phyloP scores from a whole-genome alignment of 1,284 basidiomycete species.

The Heterobasidion parviporum region DNA sequence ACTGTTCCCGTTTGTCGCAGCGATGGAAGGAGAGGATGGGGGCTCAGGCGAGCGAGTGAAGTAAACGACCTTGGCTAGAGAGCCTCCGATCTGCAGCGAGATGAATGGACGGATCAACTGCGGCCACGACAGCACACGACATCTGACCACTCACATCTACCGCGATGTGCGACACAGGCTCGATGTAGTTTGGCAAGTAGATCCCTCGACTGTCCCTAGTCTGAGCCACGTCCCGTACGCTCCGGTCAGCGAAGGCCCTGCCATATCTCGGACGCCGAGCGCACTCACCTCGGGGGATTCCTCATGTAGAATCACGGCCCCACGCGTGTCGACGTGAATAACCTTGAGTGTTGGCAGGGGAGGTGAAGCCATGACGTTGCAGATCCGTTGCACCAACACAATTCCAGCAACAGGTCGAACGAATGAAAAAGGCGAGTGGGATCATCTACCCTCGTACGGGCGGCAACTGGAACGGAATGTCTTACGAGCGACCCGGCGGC shows the following conservation, averaged over 20 bases:
- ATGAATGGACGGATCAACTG: background rate
- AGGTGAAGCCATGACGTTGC: constrained; percentile 26
- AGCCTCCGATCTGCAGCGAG: constrained; percentile 79
- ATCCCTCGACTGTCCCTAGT: constrained; percentile 91
- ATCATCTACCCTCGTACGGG: constrained; percentile 7
- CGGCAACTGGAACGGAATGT: constrained; percentile 1
- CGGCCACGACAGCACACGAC: too few species aligned
- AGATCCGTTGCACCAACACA: background rate
- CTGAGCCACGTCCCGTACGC: constrained; percentile 27
- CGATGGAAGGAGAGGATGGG: constrained; percentile 58
- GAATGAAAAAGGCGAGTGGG: constrained; percentile 4
- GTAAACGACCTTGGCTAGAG: constrained; percentile 97
- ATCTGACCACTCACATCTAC: constrained; percentile 68
- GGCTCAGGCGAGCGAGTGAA: constrained; percentile 88
- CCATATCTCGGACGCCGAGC: constrained; percentile 1
- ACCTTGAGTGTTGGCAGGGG: constrained; percentile 64
- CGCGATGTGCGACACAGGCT: constrained; percentile 93
- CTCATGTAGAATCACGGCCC: constrained; percentile 84
- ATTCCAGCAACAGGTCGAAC: background rate
- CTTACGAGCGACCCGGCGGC: background rate
- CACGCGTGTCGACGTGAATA: constrained; percentile 81
- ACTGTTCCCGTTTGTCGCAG: constrained; percentile 48
- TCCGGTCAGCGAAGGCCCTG: background rate
- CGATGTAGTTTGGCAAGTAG: constrained; percentile 92
- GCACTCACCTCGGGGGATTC: constrained; percentile 82